Percentiles rank a stretch among this genome's conserved stretches.
Evolutionary conservation across 2,329 filamentous ascomycete genomes (phyloP).

Genomic region (Eutypella sp.): DNA sequence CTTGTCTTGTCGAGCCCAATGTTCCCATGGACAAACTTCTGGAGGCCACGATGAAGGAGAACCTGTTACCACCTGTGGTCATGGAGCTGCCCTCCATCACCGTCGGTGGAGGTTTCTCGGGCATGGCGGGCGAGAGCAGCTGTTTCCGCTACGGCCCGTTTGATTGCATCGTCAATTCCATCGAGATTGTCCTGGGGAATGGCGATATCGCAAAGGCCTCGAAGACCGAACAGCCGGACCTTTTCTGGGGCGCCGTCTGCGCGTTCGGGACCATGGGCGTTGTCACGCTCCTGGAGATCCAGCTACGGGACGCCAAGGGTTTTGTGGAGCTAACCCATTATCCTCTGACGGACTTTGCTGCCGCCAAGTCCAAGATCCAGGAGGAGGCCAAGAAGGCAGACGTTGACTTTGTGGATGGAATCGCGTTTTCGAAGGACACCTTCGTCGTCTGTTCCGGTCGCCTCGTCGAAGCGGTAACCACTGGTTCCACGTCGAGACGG

Average conservation of each 20-base stretch:
- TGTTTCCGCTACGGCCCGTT: constrained; percentile 65
- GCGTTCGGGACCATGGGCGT: constrained; percentile 65
- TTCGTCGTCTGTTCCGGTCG: constrained; percentile 59
- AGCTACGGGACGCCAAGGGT: constrained; percentile 47
- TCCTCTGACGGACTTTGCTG: constrained; percentile 35
- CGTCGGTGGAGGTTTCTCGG: constrained; percentile 62
- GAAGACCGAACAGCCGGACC: constrained; percentile 47
- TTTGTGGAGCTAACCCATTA: constrained; percentile 57
- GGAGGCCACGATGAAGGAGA: constrained; percentile 48
- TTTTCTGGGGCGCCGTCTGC: constrained; percentile 61
- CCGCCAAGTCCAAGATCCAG: constrained; percentile 38
- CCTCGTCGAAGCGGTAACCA: constrained; percentile 43
- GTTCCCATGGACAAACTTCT: constrained; percentile 64
- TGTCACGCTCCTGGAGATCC: constrained; percentile 58
- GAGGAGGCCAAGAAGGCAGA: constrained; percentile 32
- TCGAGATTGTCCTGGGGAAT: constrained; percentile 61
- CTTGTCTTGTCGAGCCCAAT: constrained; percentile 64
- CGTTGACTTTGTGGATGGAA: constrained; percentile 65
- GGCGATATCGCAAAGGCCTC: constrained; percentile 54
- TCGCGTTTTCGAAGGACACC: constrained; percentile 52
- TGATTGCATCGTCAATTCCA: constrained; percentile 53
- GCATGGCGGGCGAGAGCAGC: constrained; percentile 63
- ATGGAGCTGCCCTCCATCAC: constrained; percentile 73
- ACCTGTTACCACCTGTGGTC: constrained; percentile 59
- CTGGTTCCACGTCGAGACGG: constrained; percentile 27